Evolutionary conservation across 352 stramenopile genomes (phyloP).

Genomic region (Phytopythium aichiense): DNA sequence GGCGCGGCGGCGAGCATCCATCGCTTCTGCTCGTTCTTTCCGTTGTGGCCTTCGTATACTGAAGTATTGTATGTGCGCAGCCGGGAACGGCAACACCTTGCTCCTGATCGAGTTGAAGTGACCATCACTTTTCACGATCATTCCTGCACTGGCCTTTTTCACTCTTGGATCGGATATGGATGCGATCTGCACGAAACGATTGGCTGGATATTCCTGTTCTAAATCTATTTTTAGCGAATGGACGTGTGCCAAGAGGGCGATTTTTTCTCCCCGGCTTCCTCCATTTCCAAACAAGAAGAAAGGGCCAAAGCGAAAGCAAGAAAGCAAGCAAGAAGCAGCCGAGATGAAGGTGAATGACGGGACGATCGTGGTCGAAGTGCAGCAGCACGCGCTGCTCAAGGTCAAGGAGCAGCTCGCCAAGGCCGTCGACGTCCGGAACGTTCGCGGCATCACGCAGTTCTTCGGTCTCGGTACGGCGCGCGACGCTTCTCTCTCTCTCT

Average conservation of each 20-base stretch:
- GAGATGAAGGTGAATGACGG: constrained; percentile 66
- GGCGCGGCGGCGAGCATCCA: background rate
- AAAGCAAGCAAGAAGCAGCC: constrained; percentile 9
- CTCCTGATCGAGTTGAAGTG: constrained; percentile 28
- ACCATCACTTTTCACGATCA: constrained; percentile 19
- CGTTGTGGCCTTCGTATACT: background rate
- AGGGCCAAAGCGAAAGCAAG: constrained; percentile 10
- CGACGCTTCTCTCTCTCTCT: background rate
- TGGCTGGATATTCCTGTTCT: background rate
- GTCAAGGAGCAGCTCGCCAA: constrained; percentile 64
- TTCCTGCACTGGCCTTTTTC: background rate
- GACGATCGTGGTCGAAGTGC: constrained; percentile 67
- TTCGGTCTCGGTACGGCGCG: constrained; percentile 59
- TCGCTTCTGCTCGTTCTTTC: background rate
- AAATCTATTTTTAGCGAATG: constrained; percentile 36
- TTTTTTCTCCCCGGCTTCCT: constrained; percentile 8
- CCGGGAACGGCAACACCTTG: background rate
- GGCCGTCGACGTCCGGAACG: constrained; percentile 67
- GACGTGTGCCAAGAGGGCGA: constrained; percentile 13
- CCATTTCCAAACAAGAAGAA: constrained; percentile 15
- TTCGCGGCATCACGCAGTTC: constrained; percentile 77
- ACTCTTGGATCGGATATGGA: constrained; percentile 3
- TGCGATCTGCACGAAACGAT: constrained; percentile 8
- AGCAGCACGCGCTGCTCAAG: constrained; percentile 54
- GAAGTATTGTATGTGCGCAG: background rate